Evolutionary conservation across 2,329 filamentous ascomycete genomes (phyloP), one percentile per base, ranked within the genome.

Genomic region (Aaosphaeria arxii): DNA sequence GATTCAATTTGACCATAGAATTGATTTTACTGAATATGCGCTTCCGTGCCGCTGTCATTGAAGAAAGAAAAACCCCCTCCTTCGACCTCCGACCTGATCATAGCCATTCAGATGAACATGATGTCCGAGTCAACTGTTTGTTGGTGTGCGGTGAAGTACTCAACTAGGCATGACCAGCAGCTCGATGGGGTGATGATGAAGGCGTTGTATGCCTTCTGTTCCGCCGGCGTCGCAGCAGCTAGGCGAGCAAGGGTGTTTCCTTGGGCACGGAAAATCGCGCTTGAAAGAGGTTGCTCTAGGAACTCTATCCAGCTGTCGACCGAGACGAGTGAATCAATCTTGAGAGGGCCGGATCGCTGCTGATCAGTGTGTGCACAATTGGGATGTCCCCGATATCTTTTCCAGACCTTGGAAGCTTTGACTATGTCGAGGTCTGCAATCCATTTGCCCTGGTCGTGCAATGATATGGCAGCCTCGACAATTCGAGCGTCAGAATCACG

Each of bases 231-330:
- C 9, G 39, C 41, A 3, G 41, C 41, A 48, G n/a, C 31, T 11
- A 51, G 39, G 4, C 49, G 38, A 11, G 42, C 49, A 28, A 40
- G 30, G 45, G 38, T 45, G 17, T 48, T 51, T 1, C 42, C 43
- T 5, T 5, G 5, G 3, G 45, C 45, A 1, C 45, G 13, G 30
- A 51, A 42, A 24, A 51, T 35, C 3, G 6, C 31, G 3, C 24
- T 11, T 2, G 6, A 7, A 1, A 33, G 4, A 1, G 45, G 46
- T 1, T 28, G 24, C 31, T 51, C 49, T 1, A 51, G 24, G 9
- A 51, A 45, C 24, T 51, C 49, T 7, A 32, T 43, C 49, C 49
- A 51, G 11, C 13, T 28, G 17, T 51, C 45, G 4, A 48, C 2
- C 2, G 49, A 43, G 2, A 41, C 30, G 11, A 46, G 33, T 24